These are phyloP conservation scores for Avicennia marina DNA, from an alignment of 257 asterid species.

Conservation along the genomic window DNA sequence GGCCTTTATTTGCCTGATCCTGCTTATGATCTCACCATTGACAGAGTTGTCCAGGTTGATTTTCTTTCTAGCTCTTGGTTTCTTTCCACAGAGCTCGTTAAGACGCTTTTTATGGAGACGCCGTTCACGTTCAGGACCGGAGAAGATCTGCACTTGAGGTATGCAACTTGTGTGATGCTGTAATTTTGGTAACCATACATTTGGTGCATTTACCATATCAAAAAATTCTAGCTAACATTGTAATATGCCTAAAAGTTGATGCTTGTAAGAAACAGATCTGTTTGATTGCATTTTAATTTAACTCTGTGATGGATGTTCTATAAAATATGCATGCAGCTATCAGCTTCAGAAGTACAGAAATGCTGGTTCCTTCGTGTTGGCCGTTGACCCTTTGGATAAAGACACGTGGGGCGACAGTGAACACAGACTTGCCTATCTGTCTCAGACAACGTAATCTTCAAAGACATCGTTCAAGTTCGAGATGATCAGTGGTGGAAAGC, in stretches of 20 bases:
- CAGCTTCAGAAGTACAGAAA: constrained; percentile 96
- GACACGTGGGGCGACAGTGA: constrained; percentile 99
- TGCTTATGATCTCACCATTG: constrained; percentile 74
- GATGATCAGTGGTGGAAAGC: constrained; percentile 99
- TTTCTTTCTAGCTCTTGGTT: constrained; percentile 96
- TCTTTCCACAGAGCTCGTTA: constrained; percentile 77
- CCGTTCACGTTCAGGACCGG: constrained; percentile 92
- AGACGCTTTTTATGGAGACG: constrained; percentile 78
- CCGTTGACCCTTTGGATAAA: constrained; percentile 74
- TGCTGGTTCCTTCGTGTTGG: constrained; percentile 79
- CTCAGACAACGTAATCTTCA: constrained; percentile 97
- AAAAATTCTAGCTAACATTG: too few relatives aligned
- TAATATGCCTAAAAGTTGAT: too few relatives aligned
- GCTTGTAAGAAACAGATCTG: background rate
- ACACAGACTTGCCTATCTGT: constrained; percentile 82
- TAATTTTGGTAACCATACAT: background rate
- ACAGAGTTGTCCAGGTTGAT: constrained; percentile 82
- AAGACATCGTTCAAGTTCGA: constrained; percentile 74
- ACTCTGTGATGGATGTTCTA: background rate
- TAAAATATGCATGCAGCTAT: constrained; percentile 44
- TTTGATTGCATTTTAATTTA: background rate
- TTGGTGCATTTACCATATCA: too few relatives aligned
- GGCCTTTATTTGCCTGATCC: constrained; percentile 97
- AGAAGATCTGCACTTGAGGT: constrained; percentile 95
- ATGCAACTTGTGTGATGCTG: background rate